Evolutionary conservation across 495 filamentous ascomycete genomes (phyloP).

Genomic region (Aspergillus bridgeri): DNA sequence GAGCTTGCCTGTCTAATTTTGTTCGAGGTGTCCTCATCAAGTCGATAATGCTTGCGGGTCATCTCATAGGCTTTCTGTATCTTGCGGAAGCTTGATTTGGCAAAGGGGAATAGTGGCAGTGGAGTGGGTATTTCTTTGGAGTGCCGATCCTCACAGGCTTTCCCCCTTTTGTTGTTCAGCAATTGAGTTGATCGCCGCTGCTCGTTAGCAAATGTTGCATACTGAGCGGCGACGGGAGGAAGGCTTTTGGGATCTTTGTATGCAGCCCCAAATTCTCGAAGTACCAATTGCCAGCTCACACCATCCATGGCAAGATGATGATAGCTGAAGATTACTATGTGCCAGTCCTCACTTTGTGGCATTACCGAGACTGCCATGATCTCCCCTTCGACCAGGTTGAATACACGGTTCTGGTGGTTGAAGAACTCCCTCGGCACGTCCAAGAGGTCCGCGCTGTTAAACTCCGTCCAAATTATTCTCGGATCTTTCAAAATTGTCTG

Average conservation of each 20-base stretch:
- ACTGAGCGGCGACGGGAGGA: conserved; percentile 14
- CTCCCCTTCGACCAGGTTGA: conserved; percentile 31
- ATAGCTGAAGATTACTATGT: conserved; percentile 28
- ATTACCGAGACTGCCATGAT: conserved; percentile 23
- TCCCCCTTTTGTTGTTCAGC: background rate
- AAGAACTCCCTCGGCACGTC: conserved; percentile 14
- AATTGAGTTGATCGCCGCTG: conserved; percentile 18
- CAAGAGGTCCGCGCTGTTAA: conserved; percentile 5
- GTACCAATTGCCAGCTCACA: conserved; percentile 35
- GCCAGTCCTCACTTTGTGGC: conserved; percentile 15
- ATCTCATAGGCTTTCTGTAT: conserved; percentile 6
- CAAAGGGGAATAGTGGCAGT: background rate
- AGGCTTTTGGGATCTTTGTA: conserved; percentile 28
- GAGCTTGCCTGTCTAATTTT: conserved; percentile 19
- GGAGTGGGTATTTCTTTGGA: background rate
- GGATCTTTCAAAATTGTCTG: conserved; percentile 23
- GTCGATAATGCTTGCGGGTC: conserved; percentile 8
- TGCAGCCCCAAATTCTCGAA: conserved; percentile 36
- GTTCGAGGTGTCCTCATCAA: conserved; percentile 13
- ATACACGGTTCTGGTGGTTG: conserved; percentile 21
- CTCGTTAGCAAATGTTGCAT: conserved; percentile 22
- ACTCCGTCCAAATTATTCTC: conserved; percentile 10
- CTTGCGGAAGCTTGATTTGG: background rate
- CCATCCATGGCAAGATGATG: conserved; percentile 53
- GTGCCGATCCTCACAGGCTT: background rate